Evolutionary conservation across 352 stramenopile species (phyloP).

Genomic region (Globisporangium takayamanum): DNA sequence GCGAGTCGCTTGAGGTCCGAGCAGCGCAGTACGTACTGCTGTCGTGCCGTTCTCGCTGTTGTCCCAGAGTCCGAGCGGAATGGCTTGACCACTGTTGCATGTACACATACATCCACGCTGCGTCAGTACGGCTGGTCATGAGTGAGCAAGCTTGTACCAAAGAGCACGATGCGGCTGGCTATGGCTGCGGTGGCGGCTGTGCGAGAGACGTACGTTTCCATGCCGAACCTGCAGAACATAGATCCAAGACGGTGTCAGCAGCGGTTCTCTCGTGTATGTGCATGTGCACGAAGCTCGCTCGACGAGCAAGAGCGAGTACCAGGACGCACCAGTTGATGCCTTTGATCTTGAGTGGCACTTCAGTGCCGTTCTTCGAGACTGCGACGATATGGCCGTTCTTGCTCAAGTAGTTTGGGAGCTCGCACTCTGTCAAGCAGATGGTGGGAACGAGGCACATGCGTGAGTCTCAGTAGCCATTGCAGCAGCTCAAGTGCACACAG

Average conservation of each 20-base stretch:
- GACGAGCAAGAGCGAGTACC: no score
- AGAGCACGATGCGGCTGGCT: constrained; percentile 5
- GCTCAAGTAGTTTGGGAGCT: constrained; percentile 64
- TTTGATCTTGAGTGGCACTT: constrained; percentile 60
- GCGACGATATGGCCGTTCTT: constrained; percentile 60
- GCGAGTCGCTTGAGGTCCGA: constrained; percentile 1
- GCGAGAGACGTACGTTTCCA: constrained; percentile 42
- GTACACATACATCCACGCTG: neutral
- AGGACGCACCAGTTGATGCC: constrained; percentile 44
- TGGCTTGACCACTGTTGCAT: constrained; percentile 29
- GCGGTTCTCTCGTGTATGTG: no score
- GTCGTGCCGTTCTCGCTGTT: constrained; percentile 69
- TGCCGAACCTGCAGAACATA: constrained; percentile 26
- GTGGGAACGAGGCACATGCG: no score
- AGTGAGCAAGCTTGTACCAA: constrained; percentile 17
- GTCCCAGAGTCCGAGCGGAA: constrained; percentile 68
- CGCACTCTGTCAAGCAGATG: constrained; percentile 16
- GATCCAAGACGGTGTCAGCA: no score
- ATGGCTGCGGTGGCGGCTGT: no score
- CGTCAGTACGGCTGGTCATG: neutral
- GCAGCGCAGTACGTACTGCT: constrained; percentile 19
- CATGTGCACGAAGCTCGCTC: no score
- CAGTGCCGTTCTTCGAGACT: constrained; percentile 43
- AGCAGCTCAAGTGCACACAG: no score
- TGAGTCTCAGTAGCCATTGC: no score